Conservation (phyloP, 2,329 filamentous ascomycete species). For the Colletotrichum sp. region DNA sequence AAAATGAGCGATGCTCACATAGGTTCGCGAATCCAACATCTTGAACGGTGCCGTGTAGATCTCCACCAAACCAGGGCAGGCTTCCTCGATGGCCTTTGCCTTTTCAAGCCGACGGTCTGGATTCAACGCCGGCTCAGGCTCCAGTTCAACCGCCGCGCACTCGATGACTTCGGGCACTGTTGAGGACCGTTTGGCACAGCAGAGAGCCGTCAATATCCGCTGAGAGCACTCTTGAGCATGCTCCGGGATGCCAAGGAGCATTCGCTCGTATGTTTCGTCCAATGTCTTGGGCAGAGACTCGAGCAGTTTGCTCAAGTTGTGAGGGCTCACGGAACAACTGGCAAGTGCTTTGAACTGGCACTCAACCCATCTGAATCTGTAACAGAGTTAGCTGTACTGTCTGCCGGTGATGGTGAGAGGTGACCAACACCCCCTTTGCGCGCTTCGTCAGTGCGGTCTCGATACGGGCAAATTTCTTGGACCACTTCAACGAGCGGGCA, state of each 20-base stretch:
- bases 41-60: not conserved
- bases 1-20: not conserved
- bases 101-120: not conserved
- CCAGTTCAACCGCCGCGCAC: not conserved
- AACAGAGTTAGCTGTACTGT: not conserved
- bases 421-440: not conserved
- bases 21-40: not conserved
- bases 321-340: conserved; percentile 17
- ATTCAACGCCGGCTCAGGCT: not conserved
- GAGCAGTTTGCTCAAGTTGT: conserved; percentile 24
- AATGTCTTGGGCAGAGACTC: conserved; percentile 29
- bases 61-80: not conserved
- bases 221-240: not conserved
- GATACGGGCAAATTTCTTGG: not conserved
- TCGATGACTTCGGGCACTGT: not conserved
- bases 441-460: not conserved
- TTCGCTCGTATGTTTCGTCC: conserved; percentile 30
- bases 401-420: not conserved
- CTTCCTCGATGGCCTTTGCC: not conserved
- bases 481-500: not conserved
- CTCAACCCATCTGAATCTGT: conserved; percentile 29
- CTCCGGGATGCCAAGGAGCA: not conserved
- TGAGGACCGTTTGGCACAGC: not conserved
- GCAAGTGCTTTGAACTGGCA: conserved; percentile 24
- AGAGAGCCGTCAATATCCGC: not conserved